Base-by-base conservation (phyloP, 176 grass and related monocot species). In the Hsuehochloa calcarea region DNA sequence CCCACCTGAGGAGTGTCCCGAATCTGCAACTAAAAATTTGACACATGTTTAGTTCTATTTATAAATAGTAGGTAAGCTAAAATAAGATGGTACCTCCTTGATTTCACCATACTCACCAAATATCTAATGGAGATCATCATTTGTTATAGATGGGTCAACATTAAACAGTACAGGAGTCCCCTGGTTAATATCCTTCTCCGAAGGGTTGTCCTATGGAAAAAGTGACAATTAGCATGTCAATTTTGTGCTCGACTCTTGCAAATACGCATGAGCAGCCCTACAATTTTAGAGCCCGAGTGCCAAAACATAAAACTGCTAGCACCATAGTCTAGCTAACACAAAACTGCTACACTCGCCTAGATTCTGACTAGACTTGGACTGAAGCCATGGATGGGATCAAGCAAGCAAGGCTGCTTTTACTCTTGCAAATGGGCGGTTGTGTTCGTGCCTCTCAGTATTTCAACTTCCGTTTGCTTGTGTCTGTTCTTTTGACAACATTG, bases 61-160 rank as follows among this genome's bases (percentile, higher is more conserved):
- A 77, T 45, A 67, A 67, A 65, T 77, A 43, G 26, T 20, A 66
- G 31, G 68, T n/a, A 13, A 79, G 22, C 23, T 47, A 74, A 92
- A 79, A 52, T 35, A 82, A 87, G 46, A 34, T 14, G 8, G 41
- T 80, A 94, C 95, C 92, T 95, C 95, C 70, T 90, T 93, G 63
- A 97, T 93, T 91, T 93, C 95, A 82, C 95, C 95, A 87, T 91
- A 97, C 49, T 83, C 80, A 54, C 90, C 91, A 90, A 97, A 97
- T 75, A 93, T 91, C 72, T 77, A 86, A 89, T 68, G 89, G 55
- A 97, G 87, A 69, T 95, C 89, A 82, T 97, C 91, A 81, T 91
- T 94, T 75, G 92, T 90, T 84, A 95, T 62, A 63, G 88, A 86
- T 31, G 72, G 90, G 79, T 97, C 95, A 88, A 97, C 89, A 80